Percentiles rank a stretch among this genome's conserved stretches.
These are phyloP conservation scores for Tolypocladium amazonense DNA, from an alignment of 2,329 filamentous ascomycete species.

Conservation along the genomic window DNA sequence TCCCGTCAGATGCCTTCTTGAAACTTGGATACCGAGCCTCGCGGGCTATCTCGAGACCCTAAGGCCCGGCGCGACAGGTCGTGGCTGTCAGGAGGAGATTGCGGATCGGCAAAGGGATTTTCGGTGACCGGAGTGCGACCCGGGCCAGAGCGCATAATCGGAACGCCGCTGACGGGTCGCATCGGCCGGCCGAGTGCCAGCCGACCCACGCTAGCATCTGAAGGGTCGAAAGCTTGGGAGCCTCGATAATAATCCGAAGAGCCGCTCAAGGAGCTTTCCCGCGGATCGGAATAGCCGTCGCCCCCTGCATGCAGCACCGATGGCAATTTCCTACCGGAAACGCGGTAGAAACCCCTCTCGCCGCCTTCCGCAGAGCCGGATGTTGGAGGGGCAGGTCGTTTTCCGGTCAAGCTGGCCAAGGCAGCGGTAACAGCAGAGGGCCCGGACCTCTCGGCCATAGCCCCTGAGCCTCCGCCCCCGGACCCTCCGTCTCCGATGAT, in stretches of 20 bases:
- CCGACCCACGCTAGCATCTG: constrained; percentile 21
- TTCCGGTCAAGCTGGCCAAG: constrained; percentile 34
- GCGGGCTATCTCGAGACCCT: constrained; percentile 21
- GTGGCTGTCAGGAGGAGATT: constrained; percentile 15
- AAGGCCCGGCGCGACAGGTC: constrained; percentile 24
- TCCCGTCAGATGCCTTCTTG: constrained; percentile 26
- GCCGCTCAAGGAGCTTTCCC: constrained; percentile 33
- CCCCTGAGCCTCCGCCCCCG: constrained; percentile 7
- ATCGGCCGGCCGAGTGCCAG: constrained; percentile 47
- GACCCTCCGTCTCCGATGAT: constrained; percentile 6
- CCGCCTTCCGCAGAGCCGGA: constrained; percentile 21
- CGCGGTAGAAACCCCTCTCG: constrained; percentile 52
- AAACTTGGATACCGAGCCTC: constrained; percentile 26
- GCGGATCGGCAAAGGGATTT: constrained; percentile 31
- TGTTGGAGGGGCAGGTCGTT: constrained; percentile 19
- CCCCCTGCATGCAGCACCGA: constrained; percentile 52
- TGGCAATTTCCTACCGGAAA: constrained; percentile 54
- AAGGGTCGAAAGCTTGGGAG: constrained; percentile 34
- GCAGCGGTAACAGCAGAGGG: constrained; percentile 33
- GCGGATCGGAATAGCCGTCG: constrained; percentile 49
- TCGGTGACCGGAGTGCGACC: constrained; percentile 51
- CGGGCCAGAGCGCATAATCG: constrained; percentile 55
- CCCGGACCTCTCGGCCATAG: constrained; percentile 36
- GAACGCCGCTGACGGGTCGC: constrained; percentile 48
- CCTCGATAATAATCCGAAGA: constrained; percentile 43